Evolutionary conservation across 2,329 filamentous ascomycete genomes (phyloP), one percentile per base, ranked within the genome.

Genomic region (Alternaria conjuncta): DNA sequence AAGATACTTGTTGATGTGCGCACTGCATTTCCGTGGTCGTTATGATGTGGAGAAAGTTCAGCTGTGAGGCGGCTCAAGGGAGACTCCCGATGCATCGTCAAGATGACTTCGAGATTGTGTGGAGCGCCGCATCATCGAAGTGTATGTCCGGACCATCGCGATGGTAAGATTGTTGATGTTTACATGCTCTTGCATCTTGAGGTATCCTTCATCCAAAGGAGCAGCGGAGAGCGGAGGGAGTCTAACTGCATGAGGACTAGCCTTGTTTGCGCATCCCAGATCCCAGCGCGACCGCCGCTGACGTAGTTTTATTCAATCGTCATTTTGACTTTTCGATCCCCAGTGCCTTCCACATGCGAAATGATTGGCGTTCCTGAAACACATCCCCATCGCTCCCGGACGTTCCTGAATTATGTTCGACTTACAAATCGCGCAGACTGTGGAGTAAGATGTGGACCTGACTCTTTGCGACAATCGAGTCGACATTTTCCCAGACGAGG

Each of bases 231-330:
- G 54, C 51, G 45, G 58, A 56, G 32, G 49, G 18, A n/a, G 15
- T 32, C 47, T 57, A 46, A 13, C 53, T 6, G n/a, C 21, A 50
- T 5, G 6, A n/a, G 30, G 11, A 13, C 15, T 61, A 44, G n/a
- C 11, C 21, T 20, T 18, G 13, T 45, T 21, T 30, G n/a, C 44
- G 25, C 25, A 57, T 28, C 32, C 58, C 55, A 41, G 58, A 61
- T 57, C 51, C 53, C 55, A 32, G 53, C 25, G 30, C 53, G 32
- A 32, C 58, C 30, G 30, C 30, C 44, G 41, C 51, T 61, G 58
- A 61, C 58, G 58, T 61, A 61, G 53, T 57, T 61, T 20, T 32
- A 25, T 21, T 30, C 11, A 23, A 23, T 61, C 54, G 59, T 61
- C 59, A 61, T 57, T 9, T 44, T 62, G 55, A 32, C 25, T 55